A percentile compares a stretch with the other conserved stretches of the same genome.
Evolutionary conservation across 2,329 filamentous ascomycete genomes (phyloP).

Genomic region (Arthroderma uncinatum): DNA sequence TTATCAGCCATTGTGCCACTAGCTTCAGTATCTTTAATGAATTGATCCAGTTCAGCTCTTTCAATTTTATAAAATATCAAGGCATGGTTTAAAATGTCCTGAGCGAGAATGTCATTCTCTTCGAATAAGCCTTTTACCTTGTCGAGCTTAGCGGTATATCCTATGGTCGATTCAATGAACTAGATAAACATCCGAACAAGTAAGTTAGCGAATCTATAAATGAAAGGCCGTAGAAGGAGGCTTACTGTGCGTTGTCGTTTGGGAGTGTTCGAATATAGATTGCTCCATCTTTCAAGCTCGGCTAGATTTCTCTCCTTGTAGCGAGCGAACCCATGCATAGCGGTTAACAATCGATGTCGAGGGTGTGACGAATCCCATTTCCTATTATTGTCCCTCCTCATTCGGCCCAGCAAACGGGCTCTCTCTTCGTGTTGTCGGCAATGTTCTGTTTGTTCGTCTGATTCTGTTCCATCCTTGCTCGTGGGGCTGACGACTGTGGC

Average conservation of each 20-base stretch:
- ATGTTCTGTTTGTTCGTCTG: neutral
- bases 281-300: conserved; percentile 14
- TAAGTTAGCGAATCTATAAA: neutral
- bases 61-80: conserved; percentile 40
- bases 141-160: conserved; percentile 46
- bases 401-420: conserved; percentile 13
- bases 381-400: conserved; percentile 12
- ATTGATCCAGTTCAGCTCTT: conserved; percentile 36
- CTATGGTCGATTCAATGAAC: conserved; percentile 45
- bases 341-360: conserved; percentile 21
- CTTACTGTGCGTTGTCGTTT: conserved; percentile 7
- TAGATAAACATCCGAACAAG: conserved; percentile 14
- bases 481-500: neutral
- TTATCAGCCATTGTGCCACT: conserved; percentile 34
- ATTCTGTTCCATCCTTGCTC: neutral
- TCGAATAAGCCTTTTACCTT: conserved; percentile 35
- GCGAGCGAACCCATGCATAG: conserved; percentile 19
- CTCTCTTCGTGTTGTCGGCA: conserved; percentile 10
- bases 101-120: conserved; percentile 38
- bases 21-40: conserved; percentile 29
- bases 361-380: conserved; percentile 19
- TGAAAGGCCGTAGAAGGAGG: neutral
- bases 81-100: conserved; percentile 37
- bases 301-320: conserved; percentile 18
- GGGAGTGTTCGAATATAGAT: conserved; percentile 9